A percentile compares a stretch with the other conserved stretches of the same genome.
Conservation (phyloP, 1,284 basidiomycete species). For the Trichosporon sp. region DNA sequence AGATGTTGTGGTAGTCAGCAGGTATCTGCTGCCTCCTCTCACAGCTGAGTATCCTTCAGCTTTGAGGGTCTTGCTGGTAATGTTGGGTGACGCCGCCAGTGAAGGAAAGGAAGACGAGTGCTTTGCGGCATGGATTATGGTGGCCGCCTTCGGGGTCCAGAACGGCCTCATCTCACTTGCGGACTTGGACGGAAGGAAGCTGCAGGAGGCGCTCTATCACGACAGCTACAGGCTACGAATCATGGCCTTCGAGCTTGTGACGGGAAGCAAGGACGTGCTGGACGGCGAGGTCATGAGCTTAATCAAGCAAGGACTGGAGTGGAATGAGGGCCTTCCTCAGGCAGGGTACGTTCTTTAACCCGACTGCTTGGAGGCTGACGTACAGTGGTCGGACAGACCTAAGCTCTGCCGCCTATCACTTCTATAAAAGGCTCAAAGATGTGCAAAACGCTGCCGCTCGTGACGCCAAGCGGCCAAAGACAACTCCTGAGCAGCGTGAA, state of each 20-base stretch:
- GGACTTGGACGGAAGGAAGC: slow-evolving; percentile 22
- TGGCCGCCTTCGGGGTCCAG: slow-evolving; percentile 37
- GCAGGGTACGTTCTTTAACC: slow-evolving; percentile 28
- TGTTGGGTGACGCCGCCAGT: slow-evolving; percentile 13
- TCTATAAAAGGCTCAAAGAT: slow-evolving; percentile 29
- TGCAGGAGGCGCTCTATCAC: slow-evolving; percentile 33
- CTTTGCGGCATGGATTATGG: slow-evolving; percentile 37
- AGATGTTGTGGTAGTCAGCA: slow-evolving; percentile 20
- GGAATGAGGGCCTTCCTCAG: slow-evolving; percentile 29
- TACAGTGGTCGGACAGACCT: slow-evolving; percentile 36
- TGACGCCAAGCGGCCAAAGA: slow-evolving; percentile 14
- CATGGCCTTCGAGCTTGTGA: slow-evolving; percentile 34
- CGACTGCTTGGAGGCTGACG: neutral
- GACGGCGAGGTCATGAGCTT: slow-evolving; percentile 21
- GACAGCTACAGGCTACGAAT: slow-evolving; percentile 32
- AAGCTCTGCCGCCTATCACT: slow-evolving; percentile 33
- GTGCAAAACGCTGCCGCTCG: slow-evolving; percentile 12
- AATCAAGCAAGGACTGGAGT: slow-evolving; percentile 27
- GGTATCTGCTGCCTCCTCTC: slow-evolving; percentile 36
- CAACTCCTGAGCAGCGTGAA: neutral
- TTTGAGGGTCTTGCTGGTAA: slow-evolving; percentile 19
- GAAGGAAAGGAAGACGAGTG: slow-evolving; percentile 6
- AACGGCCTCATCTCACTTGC: slow-evolving; percentile 22
- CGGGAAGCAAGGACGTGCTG: slow-evolving; percentile 30
- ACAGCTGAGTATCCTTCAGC: slow-evolving; percentile 21